phyloP scores from a whole-genome alignment of 169 alveolate genomes.

The Eimeria maxima region DNA sequence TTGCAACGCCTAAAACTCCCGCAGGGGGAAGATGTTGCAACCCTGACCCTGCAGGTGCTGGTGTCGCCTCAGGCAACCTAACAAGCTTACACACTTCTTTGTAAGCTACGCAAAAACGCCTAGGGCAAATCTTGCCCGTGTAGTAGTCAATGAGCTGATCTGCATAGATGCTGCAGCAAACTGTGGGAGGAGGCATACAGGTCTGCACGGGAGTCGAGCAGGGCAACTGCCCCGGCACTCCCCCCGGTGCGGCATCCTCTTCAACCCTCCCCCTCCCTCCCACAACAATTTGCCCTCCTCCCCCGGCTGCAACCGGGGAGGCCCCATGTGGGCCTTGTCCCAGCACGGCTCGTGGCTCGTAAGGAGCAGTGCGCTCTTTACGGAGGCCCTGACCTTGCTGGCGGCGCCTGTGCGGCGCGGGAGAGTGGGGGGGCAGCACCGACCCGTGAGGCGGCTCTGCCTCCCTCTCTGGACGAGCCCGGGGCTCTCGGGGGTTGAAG shows the following conservation, averaged over 20 bases:
- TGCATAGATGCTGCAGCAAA: conserved; percentile 63
- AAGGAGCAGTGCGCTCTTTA: conserved; percentile 65
- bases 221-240: neutral
- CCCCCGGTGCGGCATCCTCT: neutral
- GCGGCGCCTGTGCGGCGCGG: conserved; percentile 59
- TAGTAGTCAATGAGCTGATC: conserved; percentile 65
- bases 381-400: conserved; percentile 69
- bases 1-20: neutral
- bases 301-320: neutral
- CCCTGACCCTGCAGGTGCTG: conserved; percentile 26
- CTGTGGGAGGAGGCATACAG: conserved; percentile 33
- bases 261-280: conserved; percentile 22
- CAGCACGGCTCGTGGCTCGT: conserved; percentile 50
- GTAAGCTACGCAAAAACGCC: conserved; percentile 75
- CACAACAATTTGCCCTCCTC: neutral
- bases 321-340: conserved; percentile 40
- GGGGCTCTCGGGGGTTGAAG: conserved; percentile 72
- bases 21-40: conserved; percentile 1
- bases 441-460: conserved; percentile 68
- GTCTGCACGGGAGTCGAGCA: neutral
- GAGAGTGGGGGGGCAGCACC: conserved; percentile 15
- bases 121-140: conserved; percentile 68
- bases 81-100: conserved; percentile 71
- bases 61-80: conserved; percentile 39
- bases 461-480: conserved; percentile 66